Conservation (phyloP, 257 asterid genomes). For the Linderniella brevidens region DNA sequence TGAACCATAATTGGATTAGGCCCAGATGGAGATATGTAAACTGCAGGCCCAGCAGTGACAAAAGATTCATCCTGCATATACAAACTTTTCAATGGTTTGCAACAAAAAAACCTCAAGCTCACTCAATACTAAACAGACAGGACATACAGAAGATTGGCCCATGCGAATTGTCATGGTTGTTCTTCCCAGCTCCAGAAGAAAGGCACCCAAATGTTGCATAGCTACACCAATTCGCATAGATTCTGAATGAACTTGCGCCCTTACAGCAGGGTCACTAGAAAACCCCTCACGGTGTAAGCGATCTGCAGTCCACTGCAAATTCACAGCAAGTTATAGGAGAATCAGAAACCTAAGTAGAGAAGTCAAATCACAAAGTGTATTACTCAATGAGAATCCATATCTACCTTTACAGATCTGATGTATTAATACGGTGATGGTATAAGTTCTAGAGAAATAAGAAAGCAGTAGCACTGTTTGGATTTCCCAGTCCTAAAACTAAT, state of each 20-base stretch:
- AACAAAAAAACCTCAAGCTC: slow-evolving; percentile 1
- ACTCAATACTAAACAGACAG: slow-evolving; percentile 10
- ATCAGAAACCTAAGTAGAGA: slow-evolving; percentile 14
- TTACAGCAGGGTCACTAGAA: slow-evolving; percentile 42
- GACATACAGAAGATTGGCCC: slow-evolving; percentile 74
- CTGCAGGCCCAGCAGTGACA: slow-evolving; percentile 94
- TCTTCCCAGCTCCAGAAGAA: slow-evolving; percentile 84
- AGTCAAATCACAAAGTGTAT: not conserved
- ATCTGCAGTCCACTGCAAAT: slow-evolving; percentile 56
- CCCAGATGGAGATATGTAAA: slow-evolving; percentile 81
- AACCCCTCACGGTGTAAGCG: slow-evolving; percentile 55
- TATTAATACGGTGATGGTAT: too few species aligned
- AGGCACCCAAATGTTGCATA: slow-evolving; percentile 91
- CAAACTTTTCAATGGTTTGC: too few species aligned
- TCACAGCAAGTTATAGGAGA: slow-evolving; percentile 28
- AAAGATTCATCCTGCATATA: slow-evolving; percentile 75
- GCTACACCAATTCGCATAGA: slow-evolving; percentile 55
- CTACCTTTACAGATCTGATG: too few species aligned
- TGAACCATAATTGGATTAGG: slow-evolving; percentile 98
- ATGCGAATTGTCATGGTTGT: slow-evolving; percentile 70
- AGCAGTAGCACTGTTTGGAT: too few species aligned
- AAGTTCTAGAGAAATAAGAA: not conserved
- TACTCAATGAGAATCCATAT: too few species aligned
- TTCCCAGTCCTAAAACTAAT: too few species aligned
- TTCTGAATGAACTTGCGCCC: slow-evolving; percentile 67